Base-by-base conservation (phyloP, 495 filamentous ascomycete genomes). In the Achaetomiella virescens region DNA sequence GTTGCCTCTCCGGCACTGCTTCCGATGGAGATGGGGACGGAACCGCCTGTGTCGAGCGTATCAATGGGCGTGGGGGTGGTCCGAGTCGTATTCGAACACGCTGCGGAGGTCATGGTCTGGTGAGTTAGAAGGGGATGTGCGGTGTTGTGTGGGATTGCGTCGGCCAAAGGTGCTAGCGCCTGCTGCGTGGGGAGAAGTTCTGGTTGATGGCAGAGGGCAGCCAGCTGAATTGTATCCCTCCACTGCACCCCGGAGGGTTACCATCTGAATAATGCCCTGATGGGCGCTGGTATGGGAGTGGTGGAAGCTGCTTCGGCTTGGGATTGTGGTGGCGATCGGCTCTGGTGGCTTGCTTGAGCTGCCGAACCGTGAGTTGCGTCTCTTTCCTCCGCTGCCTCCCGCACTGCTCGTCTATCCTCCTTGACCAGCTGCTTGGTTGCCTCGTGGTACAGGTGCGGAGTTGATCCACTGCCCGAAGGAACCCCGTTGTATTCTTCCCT, bases 1-100 rank as follows among this genome's bases (percentile, higher is more conserved):
- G 5, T 29, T 0, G n/a, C 18, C 0, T 11, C 42, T 29, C 52
- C 41, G 12, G 17, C 6, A 15, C 37, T 33, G 42, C 52, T 54
- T 29, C 27, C 20, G 52, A 54, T 38, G 41, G 52, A 54, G 52
- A 46, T 27, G 18, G 42, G 41, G 52, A 36, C 25, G 41, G 52
- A 46, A 6, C 41, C 15, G 31, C 31, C 41, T 18, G 42, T 54
- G 1, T 46, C 31, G 11, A 31, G 31, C 41, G 41, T 45, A 41
- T 41, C 40, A 11, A 24, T 40, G 0, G 48, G 24, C 33, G 11
- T 14, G 10, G 17, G 29, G 29, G 25, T 27, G 36, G 36, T 15
- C 37, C 14, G 36, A 41, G 48, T 41, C 48, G 36, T 7, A 51
- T 22, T 41, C 22, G 21, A 49, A 41, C 17, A 9, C 27, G 48